These are phyloP conservation scores for Verticillium tricorpus DNA, from an alignment of 2,329 filamentous ascomycete species.

Conservation along the genomic window DNA sequence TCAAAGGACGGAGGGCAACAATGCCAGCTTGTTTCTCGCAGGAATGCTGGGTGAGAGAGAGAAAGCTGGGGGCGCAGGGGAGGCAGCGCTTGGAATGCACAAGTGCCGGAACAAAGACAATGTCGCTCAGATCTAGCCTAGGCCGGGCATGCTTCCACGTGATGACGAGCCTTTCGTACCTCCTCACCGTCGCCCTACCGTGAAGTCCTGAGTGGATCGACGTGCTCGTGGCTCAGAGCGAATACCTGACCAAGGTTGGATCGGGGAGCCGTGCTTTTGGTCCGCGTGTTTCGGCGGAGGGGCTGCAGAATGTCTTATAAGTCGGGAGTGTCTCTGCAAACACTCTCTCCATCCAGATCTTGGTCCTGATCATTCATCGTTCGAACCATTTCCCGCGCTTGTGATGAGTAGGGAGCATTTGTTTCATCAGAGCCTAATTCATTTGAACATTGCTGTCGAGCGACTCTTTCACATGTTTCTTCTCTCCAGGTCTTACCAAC, in stretches of 20 bases:
- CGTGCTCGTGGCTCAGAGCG: neutral
- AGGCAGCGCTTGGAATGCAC: constrained; percentile 17
- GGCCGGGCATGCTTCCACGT: constrained; percentile 1
- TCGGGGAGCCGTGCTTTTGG: neutral
- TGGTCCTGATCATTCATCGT: neutral
- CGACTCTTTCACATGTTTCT: neutral
- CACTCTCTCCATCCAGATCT: neutral
- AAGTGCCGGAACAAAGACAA: constrained; percentile 27
- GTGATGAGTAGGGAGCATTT: neutral
- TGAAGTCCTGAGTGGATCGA: neutral
- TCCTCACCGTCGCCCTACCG: neutral
- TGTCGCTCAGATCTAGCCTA: constrained; percentile 27
- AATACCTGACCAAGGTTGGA: neutral
- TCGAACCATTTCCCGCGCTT: neutral
- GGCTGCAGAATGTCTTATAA: constrained; percentile 1
- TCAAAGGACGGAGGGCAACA: constrained; percentile 14
- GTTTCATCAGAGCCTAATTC: neutral
- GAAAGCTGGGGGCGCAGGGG: neutral
- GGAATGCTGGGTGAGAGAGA: neutral
- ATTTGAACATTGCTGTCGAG: neutral
- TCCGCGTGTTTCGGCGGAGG: neutral
- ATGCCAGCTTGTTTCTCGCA: constrained; percentile 19
- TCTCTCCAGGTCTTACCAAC: neutral
- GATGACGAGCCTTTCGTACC: neutral
- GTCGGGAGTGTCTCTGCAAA: neutral